phyloP scores from a whole-genome alignment of 2,329 filamentous ascomycete species.

The Fusarium sacchari region DNA sequence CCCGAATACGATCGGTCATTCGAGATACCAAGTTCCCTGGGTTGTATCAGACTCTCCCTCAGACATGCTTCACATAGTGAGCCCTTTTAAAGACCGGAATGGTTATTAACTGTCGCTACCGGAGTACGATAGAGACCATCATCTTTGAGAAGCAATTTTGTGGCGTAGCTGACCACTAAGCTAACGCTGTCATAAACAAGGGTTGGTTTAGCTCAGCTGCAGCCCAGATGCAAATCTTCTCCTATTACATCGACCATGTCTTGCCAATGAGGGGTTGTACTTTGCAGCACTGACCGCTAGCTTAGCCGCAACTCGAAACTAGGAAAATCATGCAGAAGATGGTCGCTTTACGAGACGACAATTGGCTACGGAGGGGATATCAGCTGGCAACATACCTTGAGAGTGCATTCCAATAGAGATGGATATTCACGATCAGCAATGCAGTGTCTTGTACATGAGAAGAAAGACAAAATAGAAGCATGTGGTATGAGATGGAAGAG shows the following conservation, averaged over 20 bases:
- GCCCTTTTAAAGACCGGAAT: too few species aligned
- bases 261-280: background rate
- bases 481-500: background rate
- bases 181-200: background rate
- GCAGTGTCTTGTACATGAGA: background rate
- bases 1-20: background rate
- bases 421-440: background rate
- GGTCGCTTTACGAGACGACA: background rate
- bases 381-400: background rate
- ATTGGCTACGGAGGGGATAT: background rate
- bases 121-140: background rate
- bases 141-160: background rate
- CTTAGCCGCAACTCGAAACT: background rate
- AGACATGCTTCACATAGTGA: background rate
- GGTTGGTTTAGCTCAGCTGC: background rate
- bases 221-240: background rate
- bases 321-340: background rate
- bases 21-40: accelerated
- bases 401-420: background rate
- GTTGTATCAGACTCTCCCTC: background rate
- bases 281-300: background rate
- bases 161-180: background rate
- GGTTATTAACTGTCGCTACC: too few species aligned
- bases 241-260: background rate
- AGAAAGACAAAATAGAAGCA: background rate